Conservation (phyloP, 1,284 basidiomycete species). For the Vanrija humicola region DNA sequence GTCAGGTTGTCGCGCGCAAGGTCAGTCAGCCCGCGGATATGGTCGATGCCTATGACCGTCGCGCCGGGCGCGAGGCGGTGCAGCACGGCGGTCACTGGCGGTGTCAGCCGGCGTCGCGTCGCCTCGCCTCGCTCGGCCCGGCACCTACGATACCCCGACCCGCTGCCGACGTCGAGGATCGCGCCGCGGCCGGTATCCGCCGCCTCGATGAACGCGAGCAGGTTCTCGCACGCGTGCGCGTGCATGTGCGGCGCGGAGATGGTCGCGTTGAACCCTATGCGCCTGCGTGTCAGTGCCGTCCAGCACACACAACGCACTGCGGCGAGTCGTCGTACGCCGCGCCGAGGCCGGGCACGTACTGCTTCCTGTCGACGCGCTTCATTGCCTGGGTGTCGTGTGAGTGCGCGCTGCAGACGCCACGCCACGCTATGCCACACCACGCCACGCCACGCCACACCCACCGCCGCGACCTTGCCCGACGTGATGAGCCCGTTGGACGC, state of each 20-base stretch:
- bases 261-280: conserved; percentile 47
- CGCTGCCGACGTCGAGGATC: conserved; percentile 47
- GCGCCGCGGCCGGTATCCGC: conserved; percentile 19
- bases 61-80: conserved; percentile 61
- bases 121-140: no score
- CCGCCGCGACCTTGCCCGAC: conserved; percentile 34
- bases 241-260: conserved; percentile 51
- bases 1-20: conserved; percentile 66
- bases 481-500: conserved; percentile 31
- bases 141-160: conserved; percentile 67
- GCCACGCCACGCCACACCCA: conserved; percentile 17
- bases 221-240: conserved; percentile 43
- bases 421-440: no score
- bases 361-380: conserved; percentile 41
- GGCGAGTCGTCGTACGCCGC: conserved; percentile 46
- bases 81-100: conserved; percentile 59
- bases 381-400: conserved; percentile 37
- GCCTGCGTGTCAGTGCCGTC: conserved; percentile 16
- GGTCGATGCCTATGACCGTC: conserved; percentile 85
- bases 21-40: conserved; percentile 72
- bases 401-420: not conserved
- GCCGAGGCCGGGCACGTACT: conserved; percentile 34
- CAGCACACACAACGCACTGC: conserved; percentile 31
- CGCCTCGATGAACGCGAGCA: conserved; percentile 27
- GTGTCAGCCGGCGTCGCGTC: not conserved